Conservation (phyloP, 139 green algal species). For the Eudorina sp. region DNA sequence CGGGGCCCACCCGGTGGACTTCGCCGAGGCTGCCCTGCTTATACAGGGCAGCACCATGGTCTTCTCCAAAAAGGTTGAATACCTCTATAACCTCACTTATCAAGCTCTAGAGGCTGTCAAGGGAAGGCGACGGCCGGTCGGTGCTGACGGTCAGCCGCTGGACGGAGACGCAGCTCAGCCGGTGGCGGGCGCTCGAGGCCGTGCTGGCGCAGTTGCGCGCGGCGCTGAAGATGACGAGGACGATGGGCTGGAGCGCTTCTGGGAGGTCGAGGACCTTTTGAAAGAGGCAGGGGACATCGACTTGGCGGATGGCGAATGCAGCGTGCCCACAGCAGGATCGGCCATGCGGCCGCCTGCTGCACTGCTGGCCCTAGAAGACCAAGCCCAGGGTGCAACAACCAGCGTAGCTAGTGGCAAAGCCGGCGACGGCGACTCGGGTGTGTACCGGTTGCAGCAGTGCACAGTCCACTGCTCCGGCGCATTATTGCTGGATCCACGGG, state of each 20-base stretch:
- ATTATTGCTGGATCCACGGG: constrained; percentile 81
- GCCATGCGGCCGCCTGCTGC: constrained; percentile 63
- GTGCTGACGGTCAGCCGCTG: constrained; percentile 11
- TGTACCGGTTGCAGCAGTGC: constrained; percentile 75
- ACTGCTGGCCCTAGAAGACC: constrained; percentile 80
- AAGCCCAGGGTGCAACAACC: neutral
- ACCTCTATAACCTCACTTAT: constrained; percentile 87
- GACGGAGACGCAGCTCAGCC: neutral
- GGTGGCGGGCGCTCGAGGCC: neutral
- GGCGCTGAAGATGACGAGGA: constrained; percentile 30
- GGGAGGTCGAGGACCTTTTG: neutral
- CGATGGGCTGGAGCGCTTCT: constrained; percentile 22
- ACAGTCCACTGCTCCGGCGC: constrained; percentile 83
- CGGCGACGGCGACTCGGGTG: constrained; percentile 65
- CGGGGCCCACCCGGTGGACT: constrained; percentile 72
- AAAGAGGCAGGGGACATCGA: constrained; percentile 56
- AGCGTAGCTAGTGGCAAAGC: neutral
- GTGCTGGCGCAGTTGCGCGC: neutral
- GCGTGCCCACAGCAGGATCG: neutral
- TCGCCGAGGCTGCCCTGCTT: constrained; percentile 83
- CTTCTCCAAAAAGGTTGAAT: constrained; percentile 93
- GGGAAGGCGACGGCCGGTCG: constrained; percentile 34
- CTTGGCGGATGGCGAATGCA: constrained; percentile 48
- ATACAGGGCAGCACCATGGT: constrained; percentile 86
- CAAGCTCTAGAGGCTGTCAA: constrained; percentile 70